Base-by-base conservation (phyloP, 306 rosid genomes). In the Sechiopsis laciniata region DNA sequence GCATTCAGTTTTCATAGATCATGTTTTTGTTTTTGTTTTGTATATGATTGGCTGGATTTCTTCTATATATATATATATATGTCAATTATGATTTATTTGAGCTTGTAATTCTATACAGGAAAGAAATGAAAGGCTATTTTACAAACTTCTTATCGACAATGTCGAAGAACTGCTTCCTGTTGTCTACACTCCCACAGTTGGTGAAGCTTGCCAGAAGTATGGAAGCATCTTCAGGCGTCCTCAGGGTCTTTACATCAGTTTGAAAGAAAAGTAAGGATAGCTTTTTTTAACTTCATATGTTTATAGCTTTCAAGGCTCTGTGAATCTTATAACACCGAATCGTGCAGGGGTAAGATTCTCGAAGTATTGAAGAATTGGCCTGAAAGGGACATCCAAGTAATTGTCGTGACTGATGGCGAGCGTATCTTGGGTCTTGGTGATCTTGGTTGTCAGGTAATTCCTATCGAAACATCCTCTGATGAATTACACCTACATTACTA, bases 321-420 rank as follows among this genome's bases (percentile, higher is more conserved):
- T 26, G 37, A 2, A 0, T 32, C 37, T 32, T 26, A 26, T 26
- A 2, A 32, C 37, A 32, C 37, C 37, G 5, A 32, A 26, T 58
- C 77, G 73, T 80, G 72, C 81, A 90, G 97, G 84, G 99, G 97
- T 7, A 94, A 75, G 83, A 81, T 94, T 81, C 95, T 91, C 8
- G 97, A 91, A 88, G 99, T 95, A 57, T 78, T 95, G 74, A 95
- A 91, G 83, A 95, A 95, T 79, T 95, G 99, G 99, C 96, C 99
- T 10, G 92, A 86, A 79, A 91, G 82, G 79, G 81, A 80, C 75
- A 80, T 91, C 81, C 97, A 89, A 72, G 97, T 89, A 58, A 91
- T 89, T 84, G 97, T 91, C 35, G 97, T 95, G 57, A 94, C 98
- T 32, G 97, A 90, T 67, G 98, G 98, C 40, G 98, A 94, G 83